These are phyloP conservation scores for Ophiocordyceps camponoti-floridani DNA, from an alignment of 2,329 filamentous ascomycete genomes.

Conservation along the genomic window DNA sequence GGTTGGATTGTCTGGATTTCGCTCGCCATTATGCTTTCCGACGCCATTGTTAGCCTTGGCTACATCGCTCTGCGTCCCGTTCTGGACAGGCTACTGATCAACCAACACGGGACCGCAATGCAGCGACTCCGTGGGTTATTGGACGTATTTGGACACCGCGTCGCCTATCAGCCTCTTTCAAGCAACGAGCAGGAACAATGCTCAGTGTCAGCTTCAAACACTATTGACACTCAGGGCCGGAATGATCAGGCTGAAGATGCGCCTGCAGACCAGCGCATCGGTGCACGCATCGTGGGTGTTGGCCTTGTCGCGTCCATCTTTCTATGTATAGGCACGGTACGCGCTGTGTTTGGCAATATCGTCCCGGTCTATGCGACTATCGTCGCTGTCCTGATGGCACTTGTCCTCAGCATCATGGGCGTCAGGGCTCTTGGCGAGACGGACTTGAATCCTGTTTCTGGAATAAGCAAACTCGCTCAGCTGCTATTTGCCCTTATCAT, in stretches of 20 bases:
- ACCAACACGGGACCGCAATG: background rate
- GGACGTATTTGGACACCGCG: conserved; percentile 2
- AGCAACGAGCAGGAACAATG: background rate
- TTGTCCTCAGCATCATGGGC: conserved; percentile 60
- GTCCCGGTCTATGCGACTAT: conserved; percentile 64
- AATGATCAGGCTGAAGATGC: conserved; percentile 53
- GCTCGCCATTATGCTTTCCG: conserved; percentile 88
- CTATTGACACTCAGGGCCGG: background rate
- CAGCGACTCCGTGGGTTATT: background rate
- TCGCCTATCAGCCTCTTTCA: conserved; percentile 9
- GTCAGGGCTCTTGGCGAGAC: conserved; percentile 60
- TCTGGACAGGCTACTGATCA: conserved; percentile 3
- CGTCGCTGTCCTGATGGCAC: conserved; percentile 66
- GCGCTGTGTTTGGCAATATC: conserved; percentile 64
- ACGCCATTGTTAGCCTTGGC: conserved; percentile 74
- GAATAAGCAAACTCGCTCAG: conserved; percentile 92
- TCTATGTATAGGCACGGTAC: conserved; percentile 67
- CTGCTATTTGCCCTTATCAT: conserved; percentile 87
- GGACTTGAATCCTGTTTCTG: conserved; percentile 88
- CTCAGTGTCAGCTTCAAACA: background rate
- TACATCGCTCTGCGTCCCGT: conserved; percentile 55
- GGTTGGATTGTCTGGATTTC: conserved; percentile 98
- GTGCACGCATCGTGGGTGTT: conserved; percentile 50
- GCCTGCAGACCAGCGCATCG: conserved; percentile 66
- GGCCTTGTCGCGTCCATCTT: conserved; percentile 59